Base-by-base conservation (phyloP, 2,329 filamentous ascomycete species). In the Pseudogymnoascus sp. region DNA sequence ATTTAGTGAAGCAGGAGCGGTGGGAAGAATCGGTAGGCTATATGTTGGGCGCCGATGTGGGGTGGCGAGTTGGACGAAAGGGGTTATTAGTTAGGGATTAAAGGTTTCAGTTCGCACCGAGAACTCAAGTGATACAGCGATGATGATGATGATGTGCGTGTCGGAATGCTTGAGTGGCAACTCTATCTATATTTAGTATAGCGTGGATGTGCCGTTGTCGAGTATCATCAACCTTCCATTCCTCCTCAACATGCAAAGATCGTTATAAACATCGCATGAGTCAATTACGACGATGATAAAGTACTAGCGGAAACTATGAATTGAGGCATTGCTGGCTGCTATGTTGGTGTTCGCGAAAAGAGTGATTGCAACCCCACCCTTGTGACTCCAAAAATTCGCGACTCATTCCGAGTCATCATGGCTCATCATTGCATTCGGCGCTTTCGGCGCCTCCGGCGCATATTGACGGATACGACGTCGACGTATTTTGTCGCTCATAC, bases 21-120 rank as follows among this genome's bases (percentile, higher is more conserved):
- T 83, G 80, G 80, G 72, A 76, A 0, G 75, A 78, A 74, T 76
- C 75, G 0, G 75, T 78, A 14, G 72, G 77, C 37, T 77, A 75
- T 64, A 70, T 79, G 0, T 71, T 76, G 37, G 69, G 73, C 16
- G 70, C 70, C 0, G 69, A 72, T 1, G 68, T 71, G 21, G 73
- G 71, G 2, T 83, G 81, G 81, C 74, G 71, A 16, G 75, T 79
- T 50, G 76, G 74, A 42, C 68, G 75, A 1, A 75, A 78, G 4
- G 80, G 81, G 1, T 71, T 80, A n/a, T 78, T 83, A 40, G 75
- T 78, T 2, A 75, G 65, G 63, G 67, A 70, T 28, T 53, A 23
- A 31, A 28, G 14, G 14, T 11, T 31, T 31, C 3, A 3, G 14
- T 10, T 16, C 14, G n/a, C 23, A 16, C n/a, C 5, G 25, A 18